These are phyloP conservation scores for Exophiala sideris DNA, from an alignment of 2,329 filamentous ascomycete genomes.

Conservation along the genomic window DNA sequence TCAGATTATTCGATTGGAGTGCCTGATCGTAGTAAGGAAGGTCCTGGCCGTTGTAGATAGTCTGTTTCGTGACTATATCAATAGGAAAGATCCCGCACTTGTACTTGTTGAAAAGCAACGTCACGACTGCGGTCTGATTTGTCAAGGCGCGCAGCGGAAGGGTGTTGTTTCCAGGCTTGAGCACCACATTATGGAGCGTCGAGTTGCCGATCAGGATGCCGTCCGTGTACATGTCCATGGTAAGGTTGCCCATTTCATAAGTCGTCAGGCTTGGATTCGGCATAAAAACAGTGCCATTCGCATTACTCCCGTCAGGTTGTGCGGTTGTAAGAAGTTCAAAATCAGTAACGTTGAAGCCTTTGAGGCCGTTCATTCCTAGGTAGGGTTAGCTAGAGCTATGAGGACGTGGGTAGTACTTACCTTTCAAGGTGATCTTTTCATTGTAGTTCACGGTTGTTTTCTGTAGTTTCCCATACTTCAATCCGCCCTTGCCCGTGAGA, in stretches of 20 bases:
- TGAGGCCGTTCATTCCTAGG: slow-evolving; percentile 57
- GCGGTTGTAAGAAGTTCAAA: slow-evolving; percentile 45
- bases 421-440: slow-evolving; percentile 56
- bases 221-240: slow-evolving; percentile 50
- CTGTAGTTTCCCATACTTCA: slow-evolving; percentile 52
- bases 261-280: slow-evolving; percentile 60
- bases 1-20: slow-evolving; percentile 46
- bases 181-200: slow-evolving; percentile 49
- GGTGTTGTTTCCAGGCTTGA: slow-evolving; percentile 54
- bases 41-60: slow-evolving; percentile 47
- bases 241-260: slow-evolving; percentile 57
- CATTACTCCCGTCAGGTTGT: slow-evolving; percentile 48
- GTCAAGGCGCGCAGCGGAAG: slow-evolving; percentile 50
- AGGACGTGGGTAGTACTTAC: slow-evolving; percentile 34
- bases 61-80: slow-evolving; percentile 49
- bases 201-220: slow-evolving; percentile 49
- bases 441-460: slow-evolving; percentile 53
- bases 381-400: background rate
- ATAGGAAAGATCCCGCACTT: slow-evolving; percentile 48
- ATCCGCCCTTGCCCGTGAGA: slow-evolving; percentile 50
- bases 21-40: slow-evolving; percentile 55
- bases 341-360: slow-evolving; percentile 49
- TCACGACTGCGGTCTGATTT: slow-evolving; percentile 41
- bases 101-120: slow-evolving; percentile 26
- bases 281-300: slow-evolving; percentile 53